Evolutionary conservation across 768 basidiomycete genomes (phyloP), one percentile per base, ranked within the genome.

Genomic region (Trametes meyenii): DNA sequence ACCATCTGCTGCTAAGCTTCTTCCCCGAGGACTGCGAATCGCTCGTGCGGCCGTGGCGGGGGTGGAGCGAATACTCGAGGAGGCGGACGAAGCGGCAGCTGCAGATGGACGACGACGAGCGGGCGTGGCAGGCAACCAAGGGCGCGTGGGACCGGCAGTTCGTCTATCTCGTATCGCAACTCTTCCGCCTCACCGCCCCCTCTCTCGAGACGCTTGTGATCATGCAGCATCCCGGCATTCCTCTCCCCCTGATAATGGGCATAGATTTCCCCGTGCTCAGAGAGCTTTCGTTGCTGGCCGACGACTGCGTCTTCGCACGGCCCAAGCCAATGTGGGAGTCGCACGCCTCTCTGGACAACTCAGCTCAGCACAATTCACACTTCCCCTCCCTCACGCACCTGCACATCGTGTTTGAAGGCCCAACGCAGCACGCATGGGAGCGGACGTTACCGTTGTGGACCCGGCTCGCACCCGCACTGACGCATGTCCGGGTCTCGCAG

Each of bases 11-110:
- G 12, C 44, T 62, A 13, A 57, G 44, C 44, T 62, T 62, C 61
- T 56, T 62, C 17, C 61, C 61, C n/a, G 55, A 55, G 6, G 45
- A 57, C 26, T 62, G 61, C 54, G 61, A 62, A 17, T 56, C 61
- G 24, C 61, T 56, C 23, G 36, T 39, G 17, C 50, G 50, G 16
- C 50, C 43, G 19, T 62, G 61, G 61, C 55, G 61, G 12, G 55
- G 46, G 10, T 58, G 61, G 61, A 23, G 16, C 23, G 55, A 53
- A 29, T 62, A 62, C 55, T 62, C 61, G 23, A 35, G n/a, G 8
- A 38, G 35, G 49, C 42, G 44, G n/a, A 4, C 26, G 29, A 56
- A 62, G 49, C 48, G 42, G 50, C 46, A 26, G 26, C 17, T 26
- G 21, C 49, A 62, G 50, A 3, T 62, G 33, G 43, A 21, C 16